phyloP scores from a whole-genome alignment of 1,139 yeast genomes.

The Komagataea norvegica region DNA sequence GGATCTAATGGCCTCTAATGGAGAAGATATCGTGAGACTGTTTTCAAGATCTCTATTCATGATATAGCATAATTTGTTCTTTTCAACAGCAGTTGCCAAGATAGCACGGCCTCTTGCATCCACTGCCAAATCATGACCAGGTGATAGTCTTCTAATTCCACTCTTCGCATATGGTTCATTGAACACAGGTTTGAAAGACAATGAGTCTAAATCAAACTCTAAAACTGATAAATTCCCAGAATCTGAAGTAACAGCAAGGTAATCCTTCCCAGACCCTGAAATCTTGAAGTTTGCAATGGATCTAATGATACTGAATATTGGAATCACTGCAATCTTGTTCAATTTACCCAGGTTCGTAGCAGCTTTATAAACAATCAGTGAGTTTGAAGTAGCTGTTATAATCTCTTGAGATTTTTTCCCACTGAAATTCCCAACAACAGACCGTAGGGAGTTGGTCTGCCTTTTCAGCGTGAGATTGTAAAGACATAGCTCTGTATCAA shows the following conservation, averaged over 20 bases:
- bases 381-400: conserved; percentile 52
- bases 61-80: conserved; percentile 62
- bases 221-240: conserved; percentile 68
- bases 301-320: conserved; percentile 58
- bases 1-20: conserved; percentile 61
- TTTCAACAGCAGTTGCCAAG: conserved; percentile 68
- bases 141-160: conserved; percentile 70
- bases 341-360: conserved; percentile 56
- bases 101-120: conserved; percentile 75
- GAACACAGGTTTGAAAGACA: conserved; percentile 44
- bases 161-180: conserved; percentile 72
- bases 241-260: conserved; percentile 69
- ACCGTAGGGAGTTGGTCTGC: conserved; percentile 47
- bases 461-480: conserved; percentile 64
- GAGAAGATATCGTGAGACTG: conserved; percentile 57
- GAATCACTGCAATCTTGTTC: conserved; percentile 37
- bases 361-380: conserved; percentile 47
- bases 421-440: conserved; percentile 66
- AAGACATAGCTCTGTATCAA: conserved; percentile 37
- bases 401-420: conserved; percentile 62
- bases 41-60: conserved; percentile 41
- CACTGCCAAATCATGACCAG: conserved; percentile 70
- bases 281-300: conserved; percentile 46
- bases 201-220: conserved; percentile 39
- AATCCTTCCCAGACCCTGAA: conserved; percentile 52